These are phyloP conservation scores for Cudoniella acicularis DNA, from an alignment of 495 filamentous ascomycete species.

Conservation along the genomic window DNA sequence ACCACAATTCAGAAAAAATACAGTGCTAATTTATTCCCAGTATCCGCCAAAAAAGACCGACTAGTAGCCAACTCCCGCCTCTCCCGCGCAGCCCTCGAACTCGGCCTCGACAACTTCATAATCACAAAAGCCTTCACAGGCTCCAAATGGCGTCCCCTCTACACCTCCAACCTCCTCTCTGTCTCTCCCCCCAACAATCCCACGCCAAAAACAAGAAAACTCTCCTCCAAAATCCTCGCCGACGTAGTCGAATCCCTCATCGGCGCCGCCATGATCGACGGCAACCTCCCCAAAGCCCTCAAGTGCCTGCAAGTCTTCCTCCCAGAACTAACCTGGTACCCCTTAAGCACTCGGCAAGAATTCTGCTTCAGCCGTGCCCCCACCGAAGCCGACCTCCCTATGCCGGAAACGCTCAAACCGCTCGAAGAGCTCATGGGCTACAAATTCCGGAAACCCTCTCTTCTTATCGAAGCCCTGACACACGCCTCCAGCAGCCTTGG, in stretches of 20 bases:
- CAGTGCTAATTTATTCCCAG: no score
- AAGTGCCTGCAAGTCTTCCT: conserved; percentile 63
- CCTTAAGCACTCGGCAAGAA: conserved; percentile 30
- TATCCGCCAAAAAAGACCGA: conserved; percentile 63
- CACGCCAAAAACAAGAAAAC: conserved; percentile 33
- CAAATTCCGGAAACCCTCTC: conserved; percentile 61
- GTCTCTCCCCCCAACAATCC: no score
- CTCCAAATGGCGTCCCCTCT: conserved; percentile 65
- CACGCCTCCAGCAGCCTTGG: conserved; percentile 64
- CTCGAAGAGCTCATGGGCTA: conserved; percentile 65
- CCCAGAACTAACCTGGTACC: conserved; percentile 56
- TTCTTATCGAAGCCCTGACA: conserved; percentile 83
- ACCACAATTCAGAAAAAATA: no score
- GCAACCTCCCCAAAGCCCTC: conserved; percentile 61
- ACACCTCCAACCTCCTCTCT: conserved; percentile 54
- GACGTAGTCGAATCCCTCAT: conserved; percentile 88
- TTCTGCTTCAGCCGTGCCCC: conserved; percentile 21
- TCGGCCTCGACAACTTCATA: conserved; percentile 71
- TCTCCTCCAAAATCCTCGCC: conserved; percentile 79
- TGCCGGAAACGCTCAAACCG: conserved; percentile 20
- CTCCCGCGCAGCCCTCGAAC: conserved; percentile 55
- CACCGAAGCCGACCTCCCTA: background rate
- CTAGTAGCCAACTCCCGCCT: conserved; percentile 72
- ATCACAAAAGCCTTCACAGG: conserved; percentile 63
- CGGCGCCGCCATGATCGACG: conserved; percentile 71